Evolutionary conservation across 257 asterid genomes (phyloP).

Genomic region (Capsicum chinense): DNA sequence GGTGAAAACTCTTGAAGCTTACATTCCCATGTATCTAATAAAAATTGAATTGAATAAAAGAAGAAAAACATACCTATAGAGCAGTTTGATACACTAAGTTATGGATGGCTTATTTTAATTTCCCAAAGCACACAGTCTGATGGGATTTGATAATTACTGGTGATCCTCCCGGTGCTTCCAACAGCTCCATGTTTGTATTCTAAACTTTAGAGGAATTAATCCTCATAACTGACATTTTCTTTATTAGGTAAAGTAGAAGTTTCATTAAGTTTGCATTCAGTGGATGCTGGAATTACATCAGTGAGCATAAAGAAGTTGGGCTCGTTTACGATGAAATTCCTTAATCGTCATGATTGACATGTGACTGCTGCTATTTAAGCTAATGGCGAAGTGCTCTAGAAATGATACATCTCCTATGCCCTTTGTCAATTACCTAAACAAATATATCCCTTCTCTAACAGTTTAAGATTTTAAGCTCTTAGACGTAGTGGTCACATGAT

Average conservation of each 20-base stretch:
- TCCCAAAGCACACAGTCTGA: not conserved
- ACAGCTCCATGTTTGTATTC: not conserved
- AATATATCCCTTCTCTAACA: not conserved
- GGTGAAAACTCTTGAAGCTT: not conserved
- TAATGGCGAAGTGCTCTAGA: not conserved
- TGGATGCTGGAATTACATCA: slow-evolving; percentile 21
- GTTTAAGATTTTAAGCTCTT: not conserved
- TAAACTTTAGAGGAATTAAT: not conserved
- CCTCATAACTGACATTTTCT: not conserved
- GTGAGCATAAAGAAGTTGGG: slow-evolving; percentile 3
- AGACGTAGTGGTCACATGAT: not conserved
- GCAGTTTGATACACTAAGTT: not conserved
- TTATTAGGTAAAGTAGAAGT: not conserved
- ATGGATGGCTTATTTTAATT: not conserved
- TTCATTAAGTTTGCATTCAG: not conserved
- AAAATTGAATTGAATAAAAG: not conserved
- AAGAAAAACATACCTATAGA: not conserved
- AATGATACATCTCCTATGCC: not conserved
- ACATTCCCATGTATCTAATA: not conserved
- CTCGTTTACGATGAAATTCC: not conserved
- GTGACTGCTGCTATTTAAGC: not conserved
- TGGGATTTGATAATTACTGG: not conserved
- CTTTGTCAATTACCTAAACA: not conserved
- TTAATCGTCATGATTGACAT: not conserved
- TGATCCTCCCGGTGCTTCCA: not conserved